Evolutionary conservation across 257 asterid genomes (phyloP).

Genomic region (Jaltomata sinuosa): DNA sequence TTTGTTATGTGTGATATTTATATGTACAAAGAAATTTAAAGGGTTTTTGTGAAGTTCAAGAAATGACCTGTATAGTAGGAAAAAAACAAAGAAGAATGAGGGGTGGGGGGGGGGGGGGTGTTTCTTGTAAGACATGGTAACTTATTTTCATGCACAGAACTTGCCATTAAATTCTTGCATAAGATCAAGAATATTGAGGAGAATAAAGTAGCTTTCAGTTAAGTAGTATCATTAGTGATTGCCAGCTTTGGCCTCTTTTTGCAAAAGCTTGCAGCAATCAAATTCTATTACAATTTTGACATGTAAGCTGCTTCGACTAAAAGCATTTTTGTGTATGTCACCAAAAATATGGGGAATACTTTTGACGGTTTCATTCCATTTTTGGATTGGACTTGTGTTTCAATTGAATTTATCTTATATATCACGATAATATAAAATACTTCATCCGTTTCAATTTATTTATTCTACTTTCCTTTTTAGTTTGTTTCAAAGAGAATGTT

Average conservation of each 20-base stretch:
- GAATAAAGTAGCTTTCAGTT: slow-evolving; percentile 52
- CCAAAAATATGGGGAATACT: not conserved
- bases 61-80: slow-evolving; percentile 8
- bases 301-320: not conserved
- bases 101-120: not conserved
- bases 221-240: slow-evolving; percentile 25
- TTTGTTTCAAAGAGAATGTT: too few species aligned
- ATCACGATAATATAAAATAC: too few species aligned
- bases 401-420: not conserved
- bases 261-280: slow-evolving; percentile 29
- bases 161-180: slow-evolving; percentile 16
- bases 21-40: not conserved
- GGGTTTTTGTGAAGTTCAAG: slow-evolving; percentile 3
- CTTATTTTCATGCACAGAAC: slow-evolving; percentile 44
- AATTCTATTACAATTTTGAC: slow-evolving; percentile 15
- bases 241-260: slow-evolving; percentile 27
- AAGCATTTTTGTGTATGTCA: not conserved
- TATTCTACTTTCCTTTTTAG: too few species aligned
- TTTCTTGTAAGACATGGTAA: slow-evolving; percentile 34
- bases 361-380: not conserved
- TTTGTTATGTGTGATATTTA: not conserved
- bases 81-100: not conserved
- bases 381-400: not conserved
- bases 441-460: too few species aligned
- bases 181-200: not conserved